phyloP scores from a whole-genome alignment of 1,139 yeast genomes.

The Geotrichum citri-aurantii region DNA sequence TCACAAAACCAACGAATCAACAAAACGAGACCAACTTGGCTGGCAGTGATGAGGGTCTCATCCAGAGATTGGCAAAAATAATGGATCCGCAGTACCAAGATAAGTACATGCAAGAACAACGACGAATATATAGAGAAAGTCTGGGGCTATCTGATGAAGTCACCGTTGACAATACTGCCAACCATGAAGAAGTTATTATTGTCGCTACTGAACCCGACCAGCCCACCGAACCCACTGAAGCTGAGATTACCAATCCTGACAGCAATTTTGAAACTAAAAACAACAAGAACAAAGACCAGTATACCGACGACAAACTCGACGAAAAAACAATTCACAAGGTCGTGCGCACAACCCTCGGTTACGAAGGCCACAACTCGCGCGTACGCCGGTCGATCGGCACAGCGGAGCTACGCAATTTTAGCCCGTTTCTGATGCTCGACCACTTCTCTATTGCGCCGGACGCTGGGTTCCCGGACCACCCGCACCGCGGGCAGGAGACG shows the following conservation, averaged over 20 bases:
- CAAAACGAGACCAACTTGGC: neutral
- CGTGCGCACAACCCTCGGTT: neutral
- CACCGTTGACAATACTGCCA: neutral
- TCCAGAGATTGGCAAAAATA: neutral
- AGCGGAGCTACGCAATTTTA: constrained; percentile 58
- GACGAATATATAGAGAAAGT: neutral
- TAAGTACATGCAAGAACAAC: neutral
- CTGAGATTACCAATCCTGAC: neutral
- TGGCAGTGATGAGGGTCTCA: neutral
- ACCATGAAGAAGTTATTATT: neutral
- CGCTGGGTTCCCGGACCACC: constrained; percentile 91
- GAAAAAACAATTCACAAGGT: neutral
- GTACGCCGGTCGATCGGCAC: constrained; percentile 82
- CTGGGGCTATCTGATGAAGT: neutral
- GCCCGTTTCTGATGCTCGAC: constrained; percentile 82
- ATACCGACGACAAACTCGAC: neutral
- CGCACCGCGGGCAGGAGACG: constrained; percentile 89
- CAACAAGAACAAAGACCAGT: neutral
- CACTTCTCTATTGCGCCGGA: constrained; percentile 58
- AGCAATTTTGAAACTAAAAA: neutral
- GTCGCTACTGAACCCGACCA: neutral
- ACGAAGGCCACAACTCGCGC: constrained; percentile 79
- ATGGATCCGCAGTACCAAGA: neutral
- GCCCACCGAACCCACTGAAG: neutral
- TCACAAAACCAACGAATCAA: neutral